These are phyloP conservation scores for Ceratobasidium sp. DNA, from an alignment of 1,284 basidiomycete genomes.

Conservation along the genomic window DNA sequence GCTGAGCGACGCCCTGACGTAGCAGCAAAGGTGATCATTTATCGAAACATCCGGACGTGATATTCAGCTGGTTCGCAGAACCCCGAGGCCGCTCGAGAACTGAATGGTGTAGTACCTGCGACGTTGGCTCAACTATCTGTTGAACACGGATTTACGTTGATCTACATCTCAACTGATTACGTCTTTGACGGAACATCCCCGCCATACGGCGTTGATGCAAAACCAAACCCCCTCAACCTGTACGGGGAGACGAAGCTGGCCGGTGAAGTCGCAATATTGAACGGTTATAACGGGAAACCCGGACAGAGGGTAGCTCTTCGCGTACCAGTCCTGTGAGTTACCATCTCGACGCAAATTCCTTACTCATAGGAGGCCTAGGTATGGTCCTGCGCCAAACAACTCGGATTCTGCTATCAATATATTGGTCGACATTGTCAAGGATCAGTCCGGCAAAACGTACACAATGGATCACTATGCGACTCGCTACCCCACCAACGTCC, in stretches of 20 bases:
- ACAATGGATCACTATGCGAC: slow-evolving; percentile 89
- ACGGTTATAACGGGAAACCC: slow-evolving; percentile 54
- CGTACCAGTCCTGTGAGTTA: slow-evolving; percentile 77
- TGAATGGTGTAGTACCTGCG: slow-evolving; percentile 72
- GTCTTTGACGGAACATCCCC: slow-evolving; percentile 86
- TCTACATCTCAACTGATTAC: slow-evolving; percentile 78
- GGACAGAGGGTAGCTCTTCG: slow-evolving; percentile 67
- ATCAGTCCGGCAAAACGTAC: slow-evolving; percentile 78
- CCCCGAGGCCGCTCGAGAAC: slow-evolving; percentile 69
- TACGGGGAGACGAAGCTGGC: slow-evolving; percentile 80
- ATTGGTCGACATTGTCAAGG: slow-evolving; percentile 76
- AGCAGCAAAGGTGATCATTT: slow-evolving; percentile 69
- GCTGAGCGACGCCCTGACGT: slow-evolving; percentile 85
- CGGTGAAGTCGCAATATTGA: slow-evolving; percentile 71
- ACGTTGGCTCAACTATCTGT: slow-evolving; percentile 65
- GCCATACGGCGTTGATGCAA: slow-evolving; percentile 70
- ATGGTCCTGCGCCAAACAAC: slow-evolving; percentile 77
- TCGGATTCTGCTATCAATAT: slow-evolving; percentile 81
- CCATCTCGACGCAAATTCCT: neutral
- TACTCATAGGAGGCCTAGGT: slow-evolving; percentile 55
- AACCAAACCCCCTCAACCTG: slow-evolving; percentile 76
- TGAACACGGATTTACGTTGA: slow-evolving; percentile 62
- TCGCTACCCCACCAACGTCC: slow-evolving; percentile 54
- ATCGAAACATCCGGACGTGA: slow-evolving; percentile 40
- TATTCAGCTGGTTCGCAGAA: slow-evolving; percentile 54